phyloP scores from a whole-genome alignment of 495 filamentous ascomycete species.

The Neurospora cerealis region DNA sequence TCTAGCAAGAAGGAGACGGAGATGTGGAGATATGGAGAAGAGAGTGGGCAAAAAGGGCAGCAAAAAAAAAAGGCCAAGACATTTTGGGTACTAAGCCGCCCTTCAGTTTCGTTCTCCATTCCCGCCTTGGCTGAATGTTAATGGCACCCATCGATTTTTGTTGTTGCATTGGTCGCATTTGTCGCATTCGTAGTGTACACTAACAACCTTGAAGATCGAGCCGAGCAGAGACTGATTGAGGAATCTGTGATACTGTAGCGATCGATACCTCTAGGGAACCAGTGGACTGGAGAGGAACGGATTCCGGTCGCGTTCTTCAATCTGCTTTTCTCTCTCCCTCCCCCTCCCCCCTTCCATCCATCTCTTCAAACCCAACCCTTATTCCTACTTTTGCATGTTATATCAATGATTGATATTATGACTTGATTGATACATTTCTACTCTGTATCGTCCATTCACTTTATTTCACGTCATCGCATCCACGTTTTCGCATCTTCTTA shows the following conservation, averaged over 20 bases:
- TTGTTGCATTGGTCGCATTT: background rate
- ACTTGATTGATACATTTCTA: background rate
- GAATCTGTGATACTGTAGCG: background rate
- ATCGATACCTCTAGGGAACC: background rate
- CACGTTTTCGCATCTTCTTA: background rate
- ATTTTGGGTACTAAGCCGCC: background rate
- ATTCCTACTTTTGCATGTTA: background rate
- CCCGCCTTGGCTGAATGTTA: background rate
- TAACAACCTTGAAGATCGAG: background rate
- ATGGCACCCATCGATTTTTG: background rate
- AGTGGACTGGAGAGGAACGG: background rate
- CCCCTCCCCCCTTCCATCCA: background rate
- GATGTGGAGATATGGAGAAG: background rate
- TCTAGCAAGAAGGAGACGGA: background rate
- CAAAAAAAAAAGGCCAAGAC: background rate
- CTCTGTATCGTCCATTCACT: background rate
- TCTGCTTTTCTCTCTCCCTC: background rate
- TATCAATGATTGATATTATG: background rate
- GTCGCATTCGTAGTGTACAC: background rate
- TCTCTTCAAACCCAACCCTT: background rate
- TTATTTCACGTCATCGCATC: background rate
- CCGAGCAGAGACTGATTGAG: background rate
- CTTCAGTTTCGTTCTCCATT: background rate
- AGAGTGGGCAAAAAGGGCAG: background rate
- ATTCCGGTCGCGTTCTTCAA: background rate